phyloP scores from a whole-genome alignment of 371 early-diverging fungal genomes.

The Syncephalastrum racemosum region DNA sequence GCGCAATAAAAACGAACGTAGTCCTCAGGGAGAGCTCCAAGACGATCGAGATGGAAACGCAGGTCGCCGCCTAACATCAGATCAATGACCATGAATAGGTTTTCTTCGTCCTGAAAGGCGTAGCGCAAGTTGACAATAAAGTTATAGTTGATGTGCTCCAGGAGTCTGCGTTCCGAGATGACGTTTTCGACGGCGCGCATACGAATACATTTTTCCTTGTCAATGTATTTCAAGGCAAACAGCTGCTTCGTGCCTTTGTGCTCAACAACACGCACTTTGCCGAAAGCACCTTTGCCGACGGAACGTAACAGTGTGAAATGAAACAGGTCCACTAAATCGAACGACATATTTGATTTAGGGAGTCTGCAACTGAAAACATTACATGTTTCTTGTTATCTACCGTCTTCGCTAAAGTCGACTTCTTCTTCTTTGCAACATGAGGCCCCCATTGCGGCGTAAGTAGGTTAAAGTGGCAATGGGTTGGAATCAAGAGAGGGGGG shows the following conservation, averaged over 20 bases:
- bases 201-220: constrained; percentile 54
- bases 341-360: constrained; percentile 8
- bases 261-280: constrained; percentile 84
- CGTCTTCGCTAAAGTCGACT: constrained; percentile 32
- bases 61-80: constrained; percentile 87
- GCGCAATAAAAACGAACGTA: constrained; percentile 76
- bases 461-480: background rate
- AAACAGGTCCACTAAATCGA: constrained; percentile 51
- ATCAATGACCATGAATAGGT: constrained; percentile 76
- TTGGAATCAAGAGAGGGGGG: constrained; percentile 2
- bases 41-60: constrained; percentile 69
- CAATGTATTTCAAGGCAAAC: constrained; percentile 60
- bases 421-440: constrained; percentile 39
- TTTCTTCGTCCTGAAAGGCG: constrained; percentile 81
- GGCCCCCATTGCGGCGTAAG: constrained; percentile 23
- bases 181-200: constrained; percentile 58
- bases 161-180: constrained; percentile 53
- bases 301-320: constrained; percentile 66
- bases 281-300: constrained; percentile 74
- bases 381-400: constrained; percentile 9
- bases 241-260: constrained; percentile 62
- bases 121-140: constrained; percentile 68
- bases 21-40: constrained; percentile 63
- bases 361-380: background rate
- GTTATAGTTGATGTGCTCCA: constrained; percentile 42